Conservation (phyloP, 1,139 yeast species). For the Scheffersomyces lignicola region DNA sequence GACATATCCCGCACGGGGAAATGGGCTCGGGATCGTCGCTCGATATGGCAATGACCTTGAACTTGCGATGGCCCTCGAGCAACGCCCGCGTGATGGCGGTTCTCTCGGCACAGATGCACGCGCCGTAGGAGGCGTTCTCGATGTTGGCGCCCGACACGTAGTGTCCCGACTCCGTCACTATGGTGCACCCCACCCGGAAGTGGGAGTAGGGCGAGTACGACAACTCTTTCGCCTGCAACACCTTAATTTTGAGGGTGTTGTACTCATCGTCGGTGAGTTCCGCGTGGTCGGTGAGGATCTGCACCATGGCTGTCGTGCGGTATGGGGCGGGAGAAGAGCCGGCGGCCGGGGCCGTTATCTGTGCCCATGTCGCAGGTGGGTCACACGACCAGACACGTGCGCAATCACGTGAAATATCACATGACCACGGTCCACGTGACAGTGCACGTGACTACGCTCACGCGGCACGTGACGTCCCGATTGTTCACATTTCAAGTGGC, state of each 20-base stretch:
- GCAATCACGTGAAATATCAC: no score
- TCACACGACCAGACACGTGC: no score
- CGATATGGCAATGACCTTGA: conserved; percentile 70
- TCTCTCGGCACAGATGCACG: conserved; percentile 88
- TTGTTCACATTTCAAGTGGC: conserved; percentile 1
- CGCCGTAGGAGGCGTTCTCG: conserved; percentile 92
- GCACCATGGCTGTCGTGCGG: conserved; percentile 10
- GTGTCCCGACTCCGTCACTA: conserved; percentile 53
- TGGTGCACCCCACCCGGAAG: conserved; percentile 83
- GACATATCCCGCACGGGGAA: conserved; percentile 92
- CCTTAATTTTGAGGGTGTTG: conserved; percentile 21
- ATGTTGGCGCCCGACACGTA: conserved; percentile 77
- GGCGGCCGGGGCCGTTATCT: no score
- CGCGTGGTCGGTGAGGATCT: conserved; percentile 11
- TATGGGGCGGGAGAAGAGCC: no score
- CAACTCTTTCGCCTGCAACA: conserved; percentile 46
- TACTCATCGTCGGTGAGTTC: conserved; percentile 24
- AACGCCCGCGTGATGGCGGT: conserved; percentile 72
- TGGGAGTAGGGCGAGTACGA: conserved; percentile 85
- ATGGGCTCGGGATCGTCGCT: conserved; percentile 62
- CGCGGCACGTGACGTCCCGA: no score
- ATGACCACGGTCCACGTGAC: no score
- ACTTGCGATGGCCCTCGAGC: conserved; percentile 45
- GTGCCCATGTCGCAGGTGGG: no score
- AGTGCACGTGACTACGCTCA: no score